Evolutionary conservation across 768 basidiomycete genomes (phyloP).

Genomic region (Suillus bovinus): DNA sequence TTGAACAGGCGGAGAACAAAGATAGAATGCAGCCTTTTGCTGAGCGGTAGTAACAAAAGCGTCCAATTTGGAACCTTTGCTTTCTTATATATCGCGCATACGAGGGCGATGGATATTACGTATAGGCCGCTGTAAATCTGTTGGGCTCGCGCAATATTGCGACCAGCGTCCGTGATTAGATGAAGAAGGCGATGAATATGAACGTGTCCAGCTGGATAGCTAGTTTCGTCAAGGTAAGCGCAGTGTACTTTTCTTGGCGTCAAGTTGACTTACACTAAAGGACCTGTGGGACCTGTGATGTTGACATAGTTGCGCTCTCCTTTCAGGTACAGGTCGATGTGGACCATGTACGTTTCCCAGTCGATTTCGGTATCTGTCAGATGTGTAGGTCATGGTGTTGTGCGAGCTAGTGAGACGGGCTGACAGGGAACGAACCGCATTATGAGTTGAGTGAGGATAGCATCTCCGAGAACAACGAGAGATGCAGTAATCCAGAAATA

Average conservation of each 20-base stretch:
- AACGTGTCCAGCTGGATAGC: constrained; percentile 95
- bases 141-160: constrained; percentile 65
- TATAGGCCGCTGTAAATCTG: constrained; percentile 80
- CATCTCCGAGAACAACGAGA: constrained; percentile 73
- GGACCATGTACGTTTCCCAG: constrained; percentile 95
- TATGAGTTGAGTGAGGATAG: constrained; percentile 74
- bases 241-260: background rate
- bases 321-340: constrained; percentile 72
- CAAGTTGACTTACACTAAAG: constrained; percentile 68
- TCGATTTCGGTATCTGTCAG: constrained; percentile 94
- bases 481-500: constrained; percentile 71
- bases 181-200: constrained; percentile 77
- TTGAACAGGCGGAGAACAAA: constrained; percentile 92
- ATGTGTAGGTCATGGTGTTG: constrained; percentile 18
- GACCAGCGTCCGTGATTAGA: constrained; percentile 59
- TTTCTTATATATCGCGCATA: constrained; percentile 67
- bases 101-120: constrained; percentile 58
- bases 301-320: constrained; percentile 82
- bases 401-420: constrained; percentile 28
- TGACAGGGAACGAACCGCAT: constrained; percentile 83
- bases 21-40: constrained; percentile 94
- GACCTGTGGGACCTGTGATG: constrained; percentile 90
- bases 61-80: constrained; percentile 72
- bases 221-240: constrained; percentile 30
- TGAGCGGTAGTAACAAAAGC: constrained; percentile 71